A percentile compares a stretch with the other conserved stretches of the same genome.
Conservation (phyloP, 139 green algal genomes). For the Picochlorum sp. region DNA sequence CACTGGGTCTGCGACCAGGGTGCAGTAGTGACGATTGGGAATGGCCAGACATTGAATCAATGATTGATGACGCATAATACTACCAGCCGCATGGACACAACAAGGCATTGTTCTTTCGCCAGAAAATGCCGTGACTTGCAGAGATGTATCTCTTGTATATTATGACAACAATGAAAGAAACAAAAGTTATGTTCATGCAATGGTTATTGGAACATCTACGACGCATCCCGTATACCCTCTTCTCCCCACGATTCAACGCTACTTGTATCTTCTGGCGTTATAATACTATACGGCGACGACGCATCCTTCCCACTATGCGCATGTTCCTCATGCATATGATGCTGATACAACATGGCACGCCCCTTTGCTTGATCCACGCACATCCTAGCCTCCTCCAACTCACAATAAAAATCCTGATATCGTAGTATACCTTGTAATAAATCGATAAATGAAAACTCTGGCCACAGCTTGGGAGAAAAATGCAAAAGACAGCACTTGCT, state of each 20-base stretch:
- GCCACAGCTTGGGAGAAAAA: conserved; percentile 77
- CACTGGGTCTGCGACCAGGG: conserved; percentile 26
- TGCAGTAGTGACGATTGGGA: background rate
- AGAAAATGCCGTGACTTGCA: no score
- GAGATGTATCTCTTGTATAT: background rate
- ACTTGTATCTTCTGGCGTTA: conserved; percentile 5
- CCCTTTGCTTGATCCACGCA: background rate
- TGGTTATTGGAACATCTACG: background rate
- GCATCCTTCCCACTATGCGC: background rate
- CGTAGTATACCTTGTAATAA: conserved; percentile 48
- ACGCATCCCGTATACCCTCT: background rate
- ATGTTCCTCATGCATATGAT: conserved; percentile 7
- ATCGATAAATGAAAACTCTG: conserved; percentile 69
- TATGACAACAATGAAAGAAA: background rate
- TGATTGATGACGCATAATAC: conserved; percentile 3
- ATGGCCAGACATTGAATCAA: conserved; percentile 6
- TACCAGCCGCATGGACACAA: background rate
- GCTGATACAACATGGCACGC: background rate
- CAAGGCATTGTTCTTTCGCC: no score
- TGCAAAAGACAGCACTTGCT: conserved; percentile 50
- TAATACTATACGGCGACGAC: background rate
- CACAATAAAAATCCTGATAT: conserved; percentile 35
- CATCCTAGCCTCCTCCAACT: conserved; percentile 7
- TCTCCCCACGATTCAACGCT: background rate
- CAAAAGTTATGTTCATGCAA: background rate